Evolutionary conservation across 805 yeast genomes (phyloP).

Genomic region (Saccharomycopsis sp.): DNA sequence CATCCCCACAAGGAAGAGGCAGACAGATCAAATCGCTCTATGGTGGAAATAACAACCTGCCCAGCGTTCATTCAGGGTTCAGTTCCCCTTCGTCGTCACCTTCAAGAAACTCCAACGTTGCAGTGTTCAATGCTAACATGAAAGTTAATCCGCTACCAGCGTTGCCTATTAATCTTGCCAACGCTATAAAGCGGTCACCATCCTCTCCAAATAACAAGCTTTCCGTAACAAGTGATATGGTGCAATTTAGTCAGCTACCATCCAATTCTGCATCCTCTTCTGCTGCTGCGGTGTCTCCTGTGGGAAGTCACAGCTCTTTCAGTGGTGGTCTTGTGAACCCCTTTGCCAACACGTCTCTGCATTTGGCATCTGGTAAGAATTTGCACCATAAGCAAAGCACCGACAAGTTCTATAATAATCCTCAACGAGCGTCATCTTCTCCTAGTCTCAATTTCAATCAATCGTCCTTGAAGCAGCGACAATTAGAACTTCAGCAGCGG

Average conservation of each 20-base stretch:
- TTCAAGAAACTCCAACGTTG: background rate
- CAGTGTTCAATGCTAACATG: background rate
- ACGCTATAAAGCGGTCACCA: background rate
- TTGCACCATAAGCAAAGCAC: background rate
- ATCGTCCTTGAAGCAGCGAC: background rate
- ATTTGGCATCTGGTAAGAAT: background rate
- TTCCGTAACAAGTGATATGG: background rate
- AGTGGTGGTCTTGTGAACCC: background rate
- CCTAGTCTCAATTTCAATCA: background rate
- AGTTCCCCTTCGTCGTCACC: background rate
- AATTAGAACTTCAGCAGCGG: background rate
- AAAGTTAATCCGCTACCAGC: background rate
- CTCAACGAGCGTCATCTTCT: background rate
- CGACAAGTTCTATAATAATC: background rate
- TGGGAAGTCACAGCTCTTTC: background rate
- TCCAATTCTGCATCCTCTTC: background rate
- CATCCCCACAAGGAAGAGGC: background rate
- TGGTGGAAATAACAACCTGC: background rate
- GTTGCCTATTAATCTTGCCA: background rate
- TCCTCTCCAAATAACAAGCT: background rate
- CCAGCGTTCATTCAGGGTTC: background rate
- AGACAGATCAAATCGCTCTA: background rate
- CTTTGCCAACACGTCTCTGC: background rate
- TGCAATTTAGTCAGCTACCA: background rate
- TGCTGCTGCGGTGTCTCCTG: background rate